Evolutionary conservation across 1,139 yeast species (phyloP).

Genomic region (Blastobotrys arbuscula): DNA sequence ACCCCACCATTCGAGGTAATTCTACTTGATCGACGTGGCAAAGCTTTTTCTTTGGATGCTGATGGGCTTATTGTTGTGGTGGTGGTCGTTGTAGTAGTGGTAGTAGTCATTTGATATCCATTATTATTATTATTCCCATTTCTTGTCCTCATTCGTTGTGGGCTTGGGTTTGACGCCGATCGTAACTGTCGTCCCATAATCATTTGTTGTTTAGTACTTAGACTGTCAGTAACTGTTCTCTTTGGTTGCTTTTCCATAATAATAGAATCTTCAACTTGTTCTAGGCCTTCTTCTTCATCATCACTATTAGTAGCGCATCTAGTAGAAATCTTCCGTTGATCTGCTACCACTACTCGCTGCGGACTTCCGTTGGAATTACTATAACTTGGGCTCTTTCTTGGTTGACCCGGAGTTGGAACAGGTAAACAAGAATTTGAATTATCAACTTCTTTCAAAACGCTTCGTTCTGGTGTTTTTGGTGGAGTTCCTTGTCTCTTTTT

Average conservation of each 20-base stretch:
- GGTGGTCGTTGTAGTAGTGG: conserved; percentile 25
- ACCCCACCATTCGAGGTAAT: conserved; percentile 20
- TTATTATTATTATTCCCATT: conserved; percentile 8
- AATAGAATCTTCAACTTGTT: conserved; percentile 3
- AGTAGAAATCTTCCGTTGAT: not conserved
- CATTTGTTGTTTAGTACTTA: conserved; percentile 21
- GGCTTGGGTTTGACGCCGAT: conserved; percentile 24
- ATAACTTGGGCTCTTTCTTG: conserved; percentile 50
- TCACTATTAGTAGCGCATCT: conserved; percentile 18
- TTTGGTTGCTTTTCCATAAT: conserved; percentile 8
- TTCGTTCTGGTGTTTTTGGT: conserved; percentile 67
- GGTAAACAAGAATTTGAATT: conserved; percentile 78
- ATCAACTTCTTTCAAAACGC: conserved; percentile 67
- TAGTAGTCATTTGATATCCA: conserved; percentile 21
- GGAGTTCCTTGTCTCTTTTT: conserved; percentile 29
- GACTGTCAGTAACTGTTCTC: conserved; percentile 18
- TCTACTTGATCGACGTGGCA: conserved; percentile 21
- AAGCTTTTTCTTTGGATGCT: conserved; percentile 6
- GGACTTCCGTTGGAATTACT: conserved; percentile 22
- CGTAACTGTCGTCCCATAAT: conserved; percentile 23
- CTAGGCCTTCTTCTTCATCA: conserved; percentile 19
- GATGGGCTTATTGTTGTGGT: conserved; percentile 20
- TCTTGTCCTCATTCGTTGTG: conserved; percentile 17
- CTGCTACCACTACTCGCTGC: conserved; percentile 2
- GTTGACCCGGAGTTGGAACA: conserved; percentile 92